A percentile compares a stretch with the other conserved stretches of the same genome.
Evolutionary conservation across 2,329 filamentous ascomycete genomes (phyloP).

Genomic region (Colletotrichum sp.): DNA sequence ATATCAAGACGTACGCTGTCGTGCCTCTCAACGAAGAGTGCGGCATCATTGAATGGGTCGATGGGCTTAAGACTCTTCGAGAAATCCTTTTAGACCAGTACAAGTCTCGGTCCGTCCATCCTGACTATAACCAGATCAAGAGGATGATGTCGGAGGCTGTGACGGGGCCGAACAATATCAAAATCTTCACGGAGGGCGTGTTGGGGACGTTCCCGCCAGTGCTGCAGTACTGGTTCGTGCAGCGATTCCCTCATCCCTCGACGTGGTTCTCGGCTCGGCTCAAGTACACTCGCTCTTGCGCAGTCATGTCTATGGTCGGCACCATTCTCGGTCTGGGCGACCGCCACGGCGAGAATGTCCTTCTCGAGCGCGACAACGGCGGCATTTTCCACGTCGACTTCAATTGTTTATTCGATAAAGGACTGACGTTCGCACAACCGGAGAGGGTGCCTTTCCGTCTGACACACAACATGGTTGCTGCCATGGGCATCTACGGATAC

Average conservation of each 20-base stretch:
- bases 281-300: slow-evolving; percentile 89
- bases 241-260: slow-evolving; percentile 91
- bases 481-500: slow-evolving; percentile 93
- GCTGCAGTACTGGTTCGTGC: slow-evolving; percentile 92
- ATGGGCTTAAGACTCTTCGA: slow-evolving; percentile 90
- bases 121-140: slow-evolving; percentile 72
- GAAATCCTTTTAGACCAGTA: slow-evolving; percentile 87
- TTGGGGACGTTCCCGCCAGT: slow-evolving; percentile 77
- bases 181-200: slow-evolving; percentile 73
- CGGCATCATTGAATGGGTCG: slow-evolving; percentile 98
- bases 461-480: slow-evolving; percentile 98
- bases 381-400: slow-evolving; percentile 98
- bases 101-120: slow-evolving; percentile 71
- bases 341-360: slow-evolving; percentile 95
- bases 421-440: slow-evolving; percentile 91
- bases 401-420: slow-evolving; percentile 99
- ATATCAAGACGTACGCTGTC: slow-evolving; percentile 97
- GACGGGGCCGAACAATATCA: slow-evolving; percentile 61
- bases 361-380: slow-evolving; percentile 91
- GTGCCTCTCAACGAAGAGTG: slow-evolving; percentile 98
- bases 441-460: slow-evolving; percentile 95
- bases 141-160: slow-evolving; percentile 68
- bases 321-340: slow-evolving; percentile 94
- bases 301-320: slow-evolving; percentile 99
- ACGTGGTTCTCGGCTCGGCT: slow-evolving; percentile 90